Conservation (phyloP, 1,284 basidiomycete species). For the Ganoderma resinaceum region DNA sequence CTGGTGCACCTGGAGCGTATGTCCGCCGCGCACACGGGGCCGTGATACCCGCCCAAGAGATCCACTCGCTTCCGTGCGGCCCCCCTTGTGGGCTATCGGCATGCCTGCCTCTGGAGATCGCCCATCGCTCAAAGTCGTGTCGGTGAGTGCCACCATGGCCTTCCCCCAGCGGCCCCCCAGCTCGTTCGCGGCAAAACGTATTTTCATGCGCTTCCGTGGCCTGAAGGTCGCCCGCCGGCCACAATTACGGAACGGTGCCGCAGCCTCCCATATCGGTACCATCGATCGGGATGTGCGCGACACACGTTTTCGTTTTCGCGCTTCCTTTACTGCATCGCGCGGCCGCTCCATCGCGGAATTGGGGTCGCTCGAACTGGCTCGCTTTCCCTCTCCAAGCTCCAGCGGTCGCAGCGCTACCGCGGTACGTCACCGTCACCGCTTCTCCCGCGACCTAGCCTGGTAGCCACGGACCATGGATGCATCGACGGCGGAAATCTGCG, state of each 20-base stretch:
- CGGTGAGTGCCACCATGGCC: conserved; percentile 11
- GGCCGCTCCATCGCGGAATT: not conserved
- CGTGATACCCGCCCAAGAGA: not conserved
- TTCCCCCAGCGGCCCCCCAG: not conserved
- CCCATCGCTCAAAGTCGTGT: conserved; percentile 4
- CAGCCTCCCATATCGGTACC: conserved; percentile 19
- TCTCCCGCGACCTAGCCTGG: conserved; percentile 27
- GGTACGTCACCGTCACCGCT: conserved; percentile 20
- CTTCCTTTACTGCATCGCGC: not conserved
- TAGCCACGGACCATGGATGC: conserved; percentile 8
- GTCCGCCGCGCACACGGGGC: conserved; percentile 9
- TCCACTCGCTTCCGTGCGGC: conserved; percentile 1
- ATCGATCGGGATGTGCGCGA: conserved; percentile 22
- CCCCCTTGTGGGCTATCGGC: conserved; percentile 16
- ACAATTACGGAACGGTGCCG: conserved; percentile 11
- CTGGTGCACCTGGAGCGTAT: not conserved
- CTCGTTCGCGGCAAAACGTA: not conserved
- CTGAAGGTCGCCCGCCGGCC: conserved; percentile 19
- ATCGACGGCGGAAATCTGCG: conserved; percentile 19
- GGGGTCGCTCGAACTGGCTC: conserved; percentile 1
- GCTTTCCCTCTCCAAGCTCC: not conserved
- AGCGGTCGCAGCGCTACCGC: conserved; percentile 5
- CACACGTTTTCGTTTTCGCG: conserved; percentile 19
- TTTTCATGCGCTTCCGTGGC: conserved; percentile 7
- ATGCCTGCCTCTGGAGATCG: conserved; percentile 4